Evolutionary conservation across 2,329 filamentous ascomycete species (phyloP).

Genomic region (Periglandula ipomoeae): DNA sequence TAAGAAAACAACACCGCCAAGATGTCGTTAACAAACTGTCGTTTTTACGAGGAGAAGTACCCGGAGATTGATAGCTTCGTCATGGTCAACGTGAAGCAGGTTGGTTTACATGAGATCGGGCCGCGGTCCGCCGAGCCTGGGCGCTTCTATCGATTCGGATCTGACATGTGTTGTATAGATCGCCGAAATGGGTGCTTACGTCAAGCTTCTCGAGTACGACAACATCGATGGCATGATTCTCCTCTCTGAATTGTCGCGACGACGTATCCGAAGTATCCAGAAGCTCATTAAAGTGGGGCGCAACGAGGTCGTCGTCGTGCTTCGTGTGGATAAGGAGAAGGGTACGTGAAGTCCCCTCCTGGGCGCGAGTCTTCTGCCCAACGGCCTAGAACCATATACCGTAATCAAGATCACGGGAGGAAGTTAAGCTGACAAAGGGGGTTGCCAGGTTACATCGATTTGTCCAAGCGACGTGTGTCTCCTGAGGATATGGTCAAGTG

Average conservation of each 20-base stretch:
- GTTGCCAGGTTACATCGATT: slow-evolving; percentile 73
- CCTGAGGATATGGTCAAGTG: slow-evolving; percentile 97
- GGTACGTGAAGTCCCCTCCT: slow-evolving; percentile 37
- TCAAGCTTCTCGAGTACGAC: slow-evolving; percentile 98
- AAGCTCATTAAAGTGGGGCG: slow-evolving; percentile 97
- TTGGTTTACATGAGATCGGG: slow-evolving; percentile 39
- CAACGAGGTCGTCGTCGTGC: slow-evolving; percentile 96
- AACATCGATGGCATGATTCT: slow-evolving; percentile 99
- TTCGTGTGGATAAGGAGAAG: slow-evolving; percentile 99
- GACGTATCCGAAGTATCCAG: slow-evolving; percentile 97
- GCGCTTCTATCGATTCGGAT: not conserved
- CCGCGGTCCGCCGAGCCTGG: not conserved
- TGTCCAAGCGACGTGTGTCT: slow-evolving; percentile 95
- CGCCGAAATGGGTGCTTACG: slow-evolving; percentile 99
- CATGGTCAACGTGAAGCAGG: slow-evolving; percentile 99
- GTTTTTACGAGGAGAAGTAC: slow-evolving; percentile 96
- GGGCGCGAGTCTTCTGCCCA: not conserved
- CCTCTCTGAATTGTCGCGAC: slow-evolving; percentile 90
- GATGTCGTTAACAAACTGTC: slow-evolving; percentile 94
- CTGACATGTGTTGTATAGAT: slow-evolving; percentile 48
- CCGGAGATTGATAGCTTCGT: slow-evolving; percentile 97
- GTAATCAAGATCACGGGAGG: not conserved
- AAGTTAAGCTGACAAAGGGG: slow-evolving; percentile 15
- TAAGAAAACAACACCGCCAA: slow-evolving; percentile 50
- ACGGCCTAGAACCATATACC: no score